phyloP scores from a whole-genome alignment of 2,329 filamentous ascomycete species.

The Penicillium sp. region DNA sequence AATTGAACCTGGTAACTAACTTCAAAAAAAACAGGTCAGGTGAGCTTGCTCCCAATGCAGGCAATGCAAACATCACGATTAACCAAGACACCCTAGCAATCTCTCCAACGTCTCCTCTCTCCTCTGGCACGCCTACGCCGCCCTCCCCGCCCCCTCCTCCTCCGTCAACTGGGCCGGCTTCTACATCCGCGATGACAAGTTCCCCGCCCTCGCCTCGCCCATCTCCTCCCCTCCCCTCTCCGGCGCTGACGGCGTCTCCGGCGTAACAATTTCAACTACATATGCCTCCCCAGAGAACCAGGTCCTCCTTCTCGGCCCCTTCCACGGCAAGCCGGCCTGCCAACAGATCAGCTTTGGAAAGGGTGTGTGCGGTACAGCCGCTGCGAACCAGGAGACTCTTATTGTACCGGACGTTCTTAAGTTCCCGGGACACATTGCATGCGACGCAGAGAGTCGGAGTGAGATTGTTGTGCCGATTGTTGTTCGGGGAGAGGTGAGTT shows the following conservation, averaged over 20 bases:
- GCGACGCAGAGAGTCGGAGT: slow-evolving; percentile 50
- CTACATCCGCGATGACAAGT: slow-evolving; percentile 48
- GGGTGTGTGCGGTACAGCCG: slow-evolving; percentile 50
- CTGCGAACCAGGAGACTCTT: slow-evolving; percentile 39
- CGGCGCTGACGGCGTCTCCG: slow-evolving; percentile 3
- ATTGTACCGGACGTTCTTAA: slow-evolving; percentile 46
- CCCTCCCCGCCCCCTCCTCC: slow-evolving; percentile 45
- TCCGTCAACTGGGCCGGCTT: slow-evolving; percentile 53
- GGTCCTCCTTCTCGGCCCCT: slow-evolving; percentile 47
- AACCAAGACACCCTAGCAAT: slow-evolving; percentile 33
- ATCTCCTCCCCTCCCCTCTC: slow-evolving; percentile 22
- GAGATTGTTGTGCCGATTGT: slow-evolving; percentile 53
- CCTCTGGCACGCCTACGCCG: slow-evolving; percentile 50
- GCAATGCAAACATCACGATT: not conserved
- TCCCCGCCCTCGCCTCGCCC: slow-evolving; percentile 31
- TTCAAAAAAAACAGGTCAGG: slow-evolving; percentile 29
- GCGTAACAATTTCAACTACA: slow-evolving; percentile 25
- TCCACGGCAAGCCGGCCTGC: slow-evolving; percentile 52
- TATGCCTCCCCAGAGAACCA: slow-evolving; percentile 24
- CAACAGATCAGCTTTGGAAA: slow-evolving; percentile 48
- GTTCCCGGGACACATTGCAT: slow-evolving; percentile 53
- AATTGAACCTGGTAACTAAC: not conserved
- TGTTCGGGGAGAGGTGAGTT: slow-evolving; percentile 39
- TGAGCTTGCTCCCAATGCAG: slow-evolving; percentile 12
- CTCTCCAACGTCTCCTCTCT: slow-evolving; percentile 50